Conservation (phyloP, 148 eudicot genomes). For the Vaccinium vitisidaea region DNA sequence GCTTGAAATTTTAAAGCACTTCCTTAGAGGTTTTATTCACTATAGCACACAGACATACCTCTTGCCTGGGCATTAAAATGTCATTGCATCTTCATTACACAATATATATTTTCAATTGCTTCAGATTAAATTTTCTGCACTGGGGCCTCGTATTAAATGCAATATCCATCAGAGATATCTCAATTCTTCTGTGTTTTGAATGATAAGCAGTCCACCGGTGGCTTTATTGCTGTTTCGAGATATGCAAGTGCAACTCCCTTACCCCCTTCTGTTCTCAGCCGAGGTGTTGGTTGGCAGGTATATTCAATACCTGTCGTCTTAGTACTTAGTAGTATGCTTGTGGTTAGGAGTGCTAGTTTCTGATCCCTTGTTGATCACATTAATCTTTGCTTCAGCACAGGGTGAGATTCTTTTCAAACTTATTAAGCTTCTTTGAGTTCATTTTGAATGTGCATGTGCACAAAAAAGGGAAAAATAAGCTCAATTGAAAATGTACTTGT, state of each 20-base stretch:
- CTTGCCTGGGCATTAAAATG: not conserved
- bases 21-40: not conserved
- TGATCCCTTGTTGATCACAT: not conserved
- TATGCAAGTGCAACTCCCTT: constrained; percentile 92
- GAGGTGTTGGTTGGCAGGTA: constrained; percentile 99
- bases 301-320: constrained; percentile 13
- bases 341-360: not conserved
- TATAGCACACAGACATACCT: not conserved
- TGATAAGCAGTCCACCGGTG: constrained; percentile 81
- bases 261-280: constrained; percentile 96
- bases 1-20: not conserved
- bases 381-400: not conserved
- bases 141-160: not conserved
- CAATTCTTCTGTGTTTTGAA: not conserved
- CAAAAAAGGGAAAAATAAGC: not conserved
- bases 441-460: not conserved
- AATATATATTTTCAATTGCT: not conserved
- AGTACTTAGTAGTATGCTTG: not conserved
- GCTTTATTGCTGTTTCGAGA: constrained; percentile 87
- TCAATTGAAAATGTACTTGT: not conserved
- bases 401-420: not conserved
- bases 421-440: not conserved
- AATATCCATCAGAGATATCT: not conserved
- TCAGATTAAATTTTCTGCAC: not conserved
- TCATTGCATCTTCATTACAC: constrained; percentile 1